These are phyloP conservation scores for Exophiala oligosperma DNA, from an alignment of 2,329 filamentous ascomycete genomes.

Conservation along the genomic window DNA sequence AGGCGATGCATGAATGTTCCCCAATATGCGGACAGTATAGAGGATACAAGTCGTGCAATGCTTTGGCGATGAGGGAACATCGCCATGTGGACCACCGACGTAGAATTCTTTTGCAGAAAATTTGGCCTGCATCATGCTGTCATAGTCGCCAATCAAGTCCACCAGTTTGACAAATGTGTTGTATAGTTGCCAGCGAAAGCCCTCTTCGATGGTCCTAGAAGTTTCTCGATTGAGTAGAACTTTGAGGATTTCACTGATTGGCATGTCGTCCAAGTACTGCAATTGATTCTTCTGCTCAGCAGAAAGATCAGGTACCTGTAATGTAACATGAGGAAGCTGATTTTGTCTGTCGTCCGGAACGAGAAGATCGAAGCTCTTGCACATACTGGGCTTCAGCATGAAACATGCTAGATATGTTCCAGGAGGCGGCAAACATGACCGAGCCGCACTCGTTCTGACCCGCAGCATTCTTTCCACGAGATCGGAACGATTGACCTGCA, in stretches of 20 bases:
- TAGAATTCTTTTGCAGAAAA: slow-evolving; percentile 41
- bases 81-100: slow-evolving; percentile 36
- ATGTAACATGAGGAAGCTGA: slow-evolving; percentile 59
- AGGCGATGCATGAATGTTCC: slow-evolving; percentile 60
- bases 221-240: slow-evolving; percentile 31
- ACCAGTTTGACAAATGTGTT: slow-evolving; percentile 39
- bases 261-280: slow-evolving; percentile 43
- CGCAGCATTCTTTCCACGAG: slow-evolving; percentile 61
- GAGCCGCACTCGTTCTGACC: slow-evolving; percentile 59
- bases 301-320: slow-evolving; percentile 56
- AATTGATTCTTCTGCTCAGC: slow-evolving; percentile 57
- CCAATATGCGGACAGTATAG: slow-evolving; percentile 60
- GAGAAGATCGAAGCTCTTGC: slow-evolving; percentile 63
- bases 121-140: slow-evolving; percentile 43
- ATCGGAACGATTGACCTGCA: slow-evolving; percentile 69
- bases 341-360: slow-evolving; percentile 58
- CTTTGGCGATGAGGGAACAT: slow-evolving; percentile 33
- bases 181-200: slow-evolving; percentile 50
- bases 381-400: slow-evolving; percentile 48
- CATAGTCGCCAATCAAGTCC: slow-evolving; percentile 40
- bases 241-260: slow-evolving; percentile 37
- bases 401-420: slow-evolving; percentile 47
- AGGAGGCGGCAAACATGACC: slow-evolving; percentile 31
- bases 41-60: slow-evolving; percentile 50
- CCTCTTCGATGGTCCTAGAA: slow-evolving; percentile 30